Evolutionary conservation across 2,329 filamentous ascomycete genomes (phyloP), one percentile per base, ranked within the genome.

Genomic region (Pezicula neosporulosa): DNA sequence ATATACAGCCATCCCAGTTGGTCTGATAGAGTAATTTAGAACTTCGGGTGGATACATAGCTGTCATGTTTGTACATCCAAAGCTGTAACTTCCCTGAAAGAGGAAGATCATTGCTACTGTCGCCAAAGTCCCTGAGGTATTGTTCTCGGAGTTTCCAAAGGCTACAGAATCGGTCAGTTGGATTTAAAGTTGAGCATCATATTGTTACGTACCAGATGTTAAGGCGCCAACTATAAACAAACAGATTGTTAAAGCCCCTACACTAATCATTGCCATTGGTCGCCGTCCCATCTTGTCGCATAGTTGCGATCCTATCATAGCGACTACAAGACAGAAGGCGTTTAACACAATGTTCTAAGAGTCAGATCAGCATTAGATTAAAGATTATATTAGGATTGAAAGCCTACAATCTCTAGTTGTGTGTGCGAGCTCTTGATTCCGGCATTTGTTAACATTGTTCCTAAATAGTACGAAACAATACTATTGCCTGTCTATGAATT

Each of bases 201-300:
- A 10, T 12, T 12, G 12, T 12, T 4, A 16, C 38, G 12, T 19
- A 42, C 38, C 38, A 35, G 77, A 77, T 10, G 73, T 72, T 7
- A 81, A 61, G 1, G 70, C 75, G 1, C 77, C 76, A 43, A 79
- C 73, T 47, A 78, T 66, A 53, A 78, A 78, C 1, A 80, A 68
- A 33, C 70, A 76, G 21, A 70, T 49, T 5, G 69, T 66, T 6
- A 42, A 74, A 56, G 10, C 70, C 53, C 12, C 50, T 48, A 72
- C 64, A 0, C 70, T 72, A 13, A 71, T 47, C 13, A 74, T 58
- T 4, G 72, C 72, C 2, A 68, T 72, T 2, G 68, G 66, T 52
- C 74, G 75, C 12, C 76, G 69, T 9, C 75, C 75, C 68, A 70
- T 72, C 27, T 47, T 61, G 6, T 69, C 68, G 0, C 66, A 65